These are phyloP conservation scores for Zhuliangozyma blackwelliae DNA, from an alignment of 1,139 yeast species.

Conservation along the genomic window DNA sequence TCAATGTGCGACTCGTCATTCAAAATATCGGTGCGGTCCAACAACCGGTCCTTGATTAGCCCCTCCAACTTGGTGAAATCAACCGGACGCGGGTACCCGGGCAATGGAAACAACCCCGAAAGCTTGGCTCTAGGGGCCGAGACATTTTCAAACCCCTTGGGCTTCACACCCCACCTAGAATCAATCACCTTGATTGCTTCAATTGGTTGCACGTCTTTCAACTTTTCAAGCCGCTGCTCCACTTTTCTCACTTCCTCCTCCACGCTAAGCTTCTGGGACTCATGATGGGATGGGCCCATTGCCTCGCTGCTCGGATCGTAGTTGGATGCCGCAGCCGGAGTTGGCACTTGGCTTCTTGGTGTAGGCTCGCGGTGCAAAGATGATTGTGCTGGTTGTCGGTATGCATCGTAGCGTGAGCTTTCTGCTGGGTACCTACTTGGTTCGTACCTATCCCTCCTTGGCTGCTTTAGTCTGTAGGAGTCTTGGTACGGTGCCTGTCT, in stretches of 20 bases:
- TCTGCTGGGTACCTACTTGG: not conserved
- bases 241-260: slow-evolving; percentile 3
- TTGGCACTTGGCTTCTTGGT: no score
- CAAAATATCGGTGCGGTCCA: slow-evolving; percentile 37
- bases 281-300: no score
- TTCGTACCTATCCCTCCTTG: not conserved
- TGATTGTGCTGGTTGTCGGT: no score
- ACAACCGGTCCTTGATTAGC: slow-evolving; percentile 33
- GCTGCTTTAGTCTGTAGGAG: not conserved
- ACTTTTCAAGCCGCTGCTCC: slow-evolving; percentile 14
- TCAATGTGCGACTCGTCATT: slow-evolving; percentile 43
- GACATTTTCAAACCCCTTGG: slow-evolving; percentile 71
- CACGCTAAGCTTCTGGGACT: no score
- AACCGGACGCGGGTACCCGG: slow-evolving; percentile 61
- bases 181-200: slow-evolving; percentile 38
- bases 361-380: no score
- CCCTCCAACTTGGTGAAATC: slow-evolving; percentile 55
- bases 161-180: slow-evolving; percentile 71
- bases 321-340: no score
- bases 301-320: no score
- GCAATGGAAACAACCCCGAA: slow-evolving; percentile 75
- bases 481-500: not conserved
- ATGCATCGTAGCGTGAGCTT: no score
- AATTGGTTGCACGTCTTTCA: slow-evolving; percentile 20
- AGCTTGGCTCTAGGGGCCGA: slow-evolving; percentile 78